A percentile compares a stretch with the other conserved stretches of the same genome.
These are phyloP conservation scores for Lagerstroemia speciosa DNA, from an alignment of 345 rosid species.

Conservation along the genomic window DNA sequence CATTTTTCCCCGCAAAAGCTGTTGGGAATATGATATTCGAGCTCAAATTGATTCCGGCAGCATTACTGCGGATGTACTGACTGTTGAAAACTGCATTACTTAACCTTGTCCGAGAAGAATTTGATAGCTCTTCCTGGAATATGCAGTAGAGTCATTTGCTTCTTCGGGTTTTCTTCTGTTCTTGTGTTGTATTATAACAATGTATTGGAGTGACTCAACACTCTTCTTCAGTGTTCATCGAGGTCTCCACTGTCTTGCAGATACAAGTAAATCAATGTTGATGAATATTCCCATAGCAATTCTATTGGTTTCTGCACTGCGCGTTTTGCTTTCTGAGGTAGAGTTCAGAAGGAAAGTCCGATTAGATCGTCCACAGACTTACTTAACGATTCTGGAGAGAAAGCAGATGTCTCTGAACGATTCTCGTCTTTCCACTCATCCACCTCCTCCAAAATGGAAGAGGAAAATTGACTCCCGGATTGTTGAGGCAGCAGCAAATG, in stretches of 20 bases:
- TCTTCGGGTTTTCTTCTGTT: not conserved
- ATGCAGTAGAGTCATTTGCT: not conserved
- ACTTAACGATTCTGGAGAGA: conserved; percentile 51
- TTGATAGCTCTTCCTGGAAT: not conserved
- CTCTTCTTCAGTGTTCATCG: too few species aligned
- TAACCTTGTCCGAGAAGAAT: not conserved
- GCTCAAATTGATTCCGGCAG: not conserved
- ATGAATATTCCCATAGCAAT: conserved; percentile 85
- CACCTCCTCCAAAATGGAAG: conserved; percentile 62
- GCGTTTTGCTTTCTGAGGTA: conserved; percentile 52
- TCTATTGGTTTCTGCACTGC: conserved; percentile 35
- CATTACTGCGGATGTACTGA: not conserved
- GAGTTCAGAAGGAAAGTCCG: conserved; percentile 68
- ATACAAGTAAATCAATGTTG: conserved; percentile 92
- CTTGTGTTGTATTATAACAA: not conserved
- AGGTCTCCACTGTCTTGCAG: conserved; percentile 25
- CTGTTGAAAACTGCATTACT: not conserved
- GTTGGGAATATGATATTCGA: not conserved
- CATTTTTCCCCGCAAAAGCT: not conserved
- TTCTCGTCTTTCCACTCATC: conserved; percentile 47
- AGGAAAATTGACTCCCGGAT: conserved; percentile 71
- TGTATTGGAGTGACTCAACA: not conserved
- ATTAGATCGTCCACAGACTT: conserved; percentile 19
- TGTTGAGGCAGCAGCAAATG: conserved; percentile 69
- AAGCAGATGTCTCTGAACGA: conserved; percentile 74